Percentiles rank a stretch among this genome's conserved stretches.
Evolutionary conservation across 208 protist species (phyloP).

Genomic region (Trichomonas tenax): DNA sequence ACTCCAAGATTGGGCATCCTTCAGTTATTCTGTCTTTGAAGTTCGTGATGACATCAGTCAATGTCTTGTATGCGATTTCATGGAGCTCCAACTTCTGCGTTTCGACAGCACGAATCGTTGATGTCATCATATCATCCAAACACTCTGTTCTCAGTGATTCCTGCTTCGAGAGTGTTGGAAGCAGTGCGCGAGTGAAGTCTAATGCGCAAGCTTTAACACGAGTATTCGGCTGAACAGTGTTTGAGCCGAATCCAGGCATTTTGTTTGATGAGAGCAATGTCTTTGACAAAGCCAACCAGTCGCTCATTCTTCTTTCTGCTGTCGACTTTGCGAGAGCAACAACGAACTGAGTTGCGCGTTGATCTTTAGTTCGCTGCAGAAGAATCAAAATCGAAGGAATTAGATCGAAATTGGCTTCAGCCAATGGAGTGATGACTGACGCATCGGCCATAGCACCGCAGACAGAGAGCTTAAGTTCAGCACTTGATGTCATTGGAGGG

Average conservation of each 20-base stretch:
- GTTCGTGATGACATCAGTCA: not conserved
- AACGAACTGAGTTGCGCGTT: not conserved
- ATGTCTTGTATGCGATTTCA: not conserved
- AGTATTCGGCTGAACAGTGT: not conserved
- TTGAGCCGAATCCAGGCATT: not conserved
- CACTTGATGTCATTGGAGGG: not conserved
- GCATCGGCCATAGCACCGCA: not conserved
- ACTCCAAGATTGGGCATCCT: not conserved
- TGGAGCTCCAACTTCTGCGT: not conserved
- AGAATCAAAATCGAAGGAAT: not conserved
- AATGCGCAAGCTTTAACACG: not conserved
- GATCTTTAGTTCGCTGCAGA: not conserved
- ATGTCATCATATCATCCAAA: constrained; percentile 5
- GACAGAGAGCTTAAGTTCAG: not conserved
- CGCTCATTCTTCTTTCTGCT: not conserved
- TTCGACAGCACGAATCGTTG: constrained; percentile 1
- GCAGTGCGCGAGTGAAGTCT: not conserved
- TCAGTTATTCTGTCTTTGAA: not conserved
- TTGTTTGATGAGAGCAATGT: not conserved
- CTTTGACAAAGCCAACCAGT: not conserved
- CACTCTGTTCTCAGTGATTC: not conserved
- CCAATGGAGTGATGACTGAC: not conserved
- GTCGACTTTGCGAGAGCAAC: not conserved
- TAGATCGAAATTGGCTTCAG: not conserved
- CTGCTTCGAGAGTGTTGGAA: not conserved